Percentiles rank a stretch among this genome's conserved stretches.
phyloP scores from a whole-genome alignment of 2,329 filamentous ascomycete species.

The Aureobasidium subglaciale region DNA sequence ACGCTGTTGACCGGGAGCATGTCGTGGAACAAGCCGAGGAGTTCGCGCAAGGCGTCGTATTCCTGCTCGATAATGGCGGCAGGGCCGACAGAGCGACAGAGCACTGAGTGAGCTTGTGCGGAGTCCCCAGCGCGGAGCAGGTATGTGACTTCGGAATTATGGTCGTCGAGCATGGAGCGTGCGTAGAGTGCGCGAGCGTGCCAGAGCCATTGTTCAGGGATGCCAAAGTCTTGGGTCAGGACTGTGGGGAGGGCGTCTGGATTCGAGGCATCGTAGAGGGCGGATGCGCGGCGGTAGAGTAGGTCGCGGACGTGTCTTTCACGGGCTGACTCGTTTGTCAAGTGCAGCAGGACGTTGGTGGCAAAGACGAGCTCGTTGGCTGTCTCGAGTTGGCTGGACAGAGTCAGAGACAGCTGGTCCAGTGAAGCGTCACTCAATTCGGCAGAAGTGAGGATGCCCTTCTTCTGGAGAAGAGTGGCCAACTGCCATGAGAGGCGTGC shows the following conservation, averaged over 20 bases:
- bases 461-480: slow-evolving; percentile 47
- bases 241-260: slow-evolving; percentile 28
- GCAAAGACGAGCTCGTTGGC: slow-evolving; percentile 20
- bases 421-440: slow-evolving; percentile 40
- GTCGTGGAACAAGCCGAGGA: slow-evolving; percentile 65
- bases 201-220: slow-evolving; percentile 78
- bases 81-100: slow-evolving; percentile 75
- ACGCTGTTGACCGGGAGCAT: slow-evolving; percentile 36
- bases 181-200: slow-evolving; percentile 79
- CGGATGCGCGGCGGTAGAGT: slow-evolving; percentile 56
- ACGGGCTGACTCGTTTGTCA: slow-evolving; percentile 21
- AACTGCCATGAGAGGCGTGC: slow-evolving; percentile 80
- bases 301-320: slow-evolving; percentile 39
- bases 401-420: slow-evolving; percentile 55
- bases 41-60: slow-evolving; percentile 58
- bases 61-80: slow-evolving; percentile 75
- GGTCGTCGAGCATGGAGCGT: slow-evolving; percentile 63
- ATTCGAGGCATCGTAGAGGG: slow-evolving; percentile 64
- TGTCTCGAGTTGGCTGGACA: slow-evolving; percentile 29
- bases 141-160: slow-evolving; percentile 65
- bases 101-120: slow-evolving; percentile 75
- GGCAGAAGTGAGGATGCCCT: slow-evolving; percentile 19
- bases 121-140: slow-evolving; percentile 71
- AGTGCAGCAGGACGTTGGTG: slow-evolving; percentile 28
- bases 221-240: slow-evolving; percentile 33